Evolutionary conservation across 257 asterid genomes (phyloP).

Genomic region (Solanum sitiens): DNA sequence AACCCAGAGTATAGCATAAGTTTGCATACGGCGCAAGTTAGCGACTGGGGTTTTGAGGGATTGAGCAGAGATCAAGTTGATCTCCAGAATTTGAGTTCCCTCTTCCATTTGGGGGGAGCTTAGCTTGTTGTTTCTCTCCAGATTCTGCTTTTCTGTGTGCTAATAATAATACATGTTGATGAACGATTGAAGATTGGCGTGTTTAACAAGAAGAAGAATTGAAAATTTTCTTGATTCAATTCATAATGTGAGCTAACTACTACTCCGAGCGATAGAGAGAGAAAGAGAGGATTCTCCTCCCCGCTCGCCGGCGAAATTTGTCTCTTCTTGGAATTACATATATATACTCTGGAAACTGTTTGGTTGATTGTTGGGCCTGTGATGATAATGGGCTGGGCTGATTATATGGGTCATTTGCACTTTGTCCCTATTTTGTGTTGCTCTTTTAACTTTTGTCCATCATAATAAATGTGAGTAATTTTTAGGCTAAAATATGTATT

Average conservation of each 20-base stretch:
- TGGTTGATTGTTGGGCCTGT: background rate
- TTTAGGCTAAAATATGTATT: no score
- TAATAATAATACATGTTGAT: background rate
- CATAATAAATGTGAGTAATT: no score
- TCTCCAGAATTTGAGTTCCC: conserved; percentile 62
- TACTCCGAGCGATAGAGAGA: background rate
- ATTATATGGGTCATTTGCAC: background rate
- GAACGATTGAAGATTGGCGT: background rate
- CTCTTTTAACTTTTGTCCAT: background rate
- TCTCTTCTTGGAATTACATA: background rate
- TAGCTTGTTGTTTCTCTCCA: background rate
- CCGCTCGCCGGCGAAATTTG: background rate
- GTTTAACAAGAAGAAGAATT: background rate
- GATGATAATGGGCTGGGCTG: background rate
- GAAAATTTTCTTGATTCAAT: background rate
- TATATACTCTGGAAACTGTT: background rate
- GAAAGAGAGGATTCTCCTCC: background rate
- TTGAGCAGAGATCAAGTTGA: conserved; percentile 90
- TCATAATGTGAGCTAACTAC: background rate
- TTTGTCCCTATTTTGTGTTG: background rate
- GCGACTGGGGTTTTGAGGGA: conserved; percentile 53
- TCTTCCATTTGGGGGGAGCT: background rate
- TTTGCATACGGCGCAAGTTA: conserved; percentile 47
- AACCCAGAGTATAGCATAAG: conserved; percentile 77
- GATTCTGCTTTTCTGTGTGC: background rate